A percentile compares a stretch with the other conserved stretches of the same genome.
phyloP scores from a whole-genome alignment of 208 protist species.

The Leptomonas seymouri region DNA sequence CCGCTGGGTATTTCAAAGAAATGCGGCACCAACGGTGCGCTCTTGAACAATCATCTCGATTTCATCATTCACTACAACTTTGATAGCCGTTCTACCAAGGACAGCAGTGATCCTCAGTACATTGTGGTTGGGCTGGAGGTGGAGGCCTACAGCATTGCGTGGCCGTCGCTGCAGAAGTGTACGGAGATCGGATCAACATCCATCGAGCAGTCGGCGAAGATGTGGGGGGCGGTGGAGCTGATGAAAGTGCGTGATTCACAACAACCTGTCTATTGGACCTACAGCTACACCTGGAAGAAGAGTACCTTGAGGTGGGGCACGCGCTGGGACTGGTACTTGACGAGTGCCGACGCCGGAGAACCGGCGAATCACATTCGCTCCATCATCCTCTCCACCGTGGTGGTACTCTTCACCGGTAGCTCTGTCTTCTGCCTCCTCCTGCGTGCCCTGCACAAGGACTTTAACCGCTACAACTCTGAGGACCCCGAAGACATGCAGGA shows the following conservation, averaged over 20 bases:
- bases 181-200: not conserved
- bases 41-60: conserved; percentile 84
- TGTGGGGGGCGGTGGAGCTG: conserved; percentile 3
- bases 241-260: conserved; percentile 3
- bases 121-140: conserved; percentile 80
- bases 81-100: conserved; percentile 16
- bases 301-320: conserved; percentile 93
- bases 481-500: conserved; percentile 75
- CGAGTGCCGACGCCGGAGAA: conserved; percentile 65
- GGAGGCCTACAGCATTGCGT: conserved; percentile 52
- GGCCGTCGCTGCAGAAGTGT: conserved; percentile 20
- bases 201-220: conserved; percentile 17
- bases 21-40: conserved; percentile 30
- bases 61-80: conserved; percentile 79
- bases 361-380: conserved; percentile 94
- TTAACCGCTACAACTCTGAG: conserved; percentile 92
- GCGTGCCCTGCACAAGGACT: conserved; percentile 96
- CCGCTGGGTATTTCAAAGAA: conserved; percentile 54
- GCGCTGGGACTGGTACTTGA: conserved; percentile 98
- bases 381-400: conserved; percentile 96
- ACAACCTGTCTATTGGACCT: conserved; percentile 85
- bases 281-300: conserved; percentile 79
- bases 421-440: conserved; percentile 95
- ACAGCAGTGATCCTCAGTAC: conserved; percentile 29
- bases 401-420: conserved; percentile 91